phyloP scores from a whole-genome alignment of 345 rosid species.

The Citrus unshiu region DNA sequence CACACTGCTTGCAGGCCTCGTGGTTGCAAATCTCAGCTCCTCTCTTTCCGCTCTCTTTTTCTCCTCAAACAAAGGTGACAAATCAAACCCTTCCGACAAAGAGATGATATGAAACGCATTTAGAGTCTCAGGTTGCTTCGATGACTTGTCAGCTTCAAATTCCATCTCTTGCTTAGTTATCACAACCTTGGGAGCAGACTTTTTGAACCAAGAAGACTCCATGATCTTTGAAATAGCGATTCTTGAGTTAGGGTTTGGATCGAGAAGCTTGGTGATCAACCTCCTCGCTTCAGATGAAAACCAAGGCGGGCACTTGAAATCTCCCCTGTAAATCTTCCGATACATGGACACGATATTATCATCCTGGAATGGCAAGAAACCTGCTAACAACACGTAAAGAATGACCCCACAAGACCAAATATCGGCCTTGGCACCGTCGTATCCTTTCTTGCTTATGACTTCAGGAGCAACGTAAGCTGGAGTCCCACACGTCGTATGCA shows the following conservation, averaged over 20 bases:
- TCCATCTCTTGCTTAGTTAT: constrained; percentile 25
- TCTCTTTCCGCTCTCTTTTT: constrained; percentile 73
- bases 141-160: constrained; percentile 32
- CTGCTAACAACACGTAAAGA: constrained; percentile 80
- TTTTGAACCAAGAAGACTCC: constrained; percentile 82
- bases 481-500: constrained; percentile 89
- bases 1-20: constrained; percentile 76
- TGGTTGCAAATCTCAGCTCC: constrained; percentile 82
- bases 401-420: constrained; percentile 97
- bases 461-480: constrained; percentile 96
- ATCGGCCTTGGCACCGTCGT: constrained; percentile 90
- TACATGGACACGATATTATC: constrained; percentile 81
- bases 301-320: constrained; percentile 92
- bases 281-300: constrained; percentile 72
- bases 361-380: constrained; percentile 83
- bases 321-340: constrained; percentile 77
- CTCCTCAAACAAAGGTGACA: constrained; percentile 87
- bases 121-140: constrained; percentile 51
- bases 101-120: constrained; percentile 93
- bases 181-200: constrained; percentile 30
- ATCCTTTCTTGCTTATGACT: constrained; percentile 77
- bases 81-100: constrained; percentile 78
- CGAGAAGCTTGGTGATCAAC: constrained; percentile 74
- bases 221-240: constrained; percentile 50
- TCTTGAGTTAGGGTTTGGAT: constrained; percentile 71